Evolutionary conservation across 306 rosid species (phyloP), one percentile per base, ranked within the genome.

Genomic region (Ormosia semicastrata): DNA sequence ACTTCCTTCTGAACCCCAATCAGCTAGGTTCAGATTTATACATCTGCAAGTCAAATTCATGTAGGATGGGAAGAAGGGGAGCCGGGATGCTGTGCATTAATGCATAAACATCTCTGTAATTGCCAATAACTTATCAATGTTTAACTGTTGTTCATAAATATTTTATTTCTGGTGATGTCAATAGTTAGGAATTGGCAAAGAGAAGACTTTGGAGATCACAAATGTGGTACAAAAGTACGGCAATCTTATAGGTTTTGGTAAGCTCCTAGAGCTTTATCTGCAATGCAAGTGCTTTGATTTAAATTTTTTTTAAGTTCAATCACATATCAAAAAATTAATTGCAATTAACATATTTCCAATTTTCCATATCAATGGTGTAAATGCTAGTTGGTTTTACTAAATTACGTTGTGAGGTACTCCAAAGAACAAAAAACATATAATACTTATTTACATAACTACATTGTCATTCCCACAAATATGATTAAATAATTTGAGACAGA

Each of bases 231-330:
- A 91, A 87, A 89, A 79, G 71, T 85, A 89, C 69, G 92, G 91
- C 44, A 91, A 89, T 71, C 92, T 91, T n/a, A 77, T 88, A 33
- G 92, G 94, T 80, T 87, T 91, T 52, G 89, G 94, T 91, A 78
- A 87, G 91, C 64, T 73, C 62, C 65, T 63, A 40, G 10, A 68
- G 36, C 56, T 66, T 37, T 79, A 43, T 83, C 56, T 53, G 67
- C 75, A 66, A 39, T 12, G 57, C 53, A 39, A 18, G 18, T 53
- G 17, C 30, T 78, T 39, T 53, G 44, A 46, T 66, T 77, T 53
- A 37, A 33, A 66, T 15, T 4, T 6, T 37, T 37, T n/a, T 46
- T 47, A 39, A 10, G 72, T 33, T 50, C 7, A 37, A 13, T 65
- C n/a, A 50, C 14, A 65, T 50, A 39, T 65, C 62, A 18, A 37